These are phyloP conservation scores for Euphorbia pulcherrima DNA, from an alignment of 345 rosid species.

Conservation along the genomic window DNA sequence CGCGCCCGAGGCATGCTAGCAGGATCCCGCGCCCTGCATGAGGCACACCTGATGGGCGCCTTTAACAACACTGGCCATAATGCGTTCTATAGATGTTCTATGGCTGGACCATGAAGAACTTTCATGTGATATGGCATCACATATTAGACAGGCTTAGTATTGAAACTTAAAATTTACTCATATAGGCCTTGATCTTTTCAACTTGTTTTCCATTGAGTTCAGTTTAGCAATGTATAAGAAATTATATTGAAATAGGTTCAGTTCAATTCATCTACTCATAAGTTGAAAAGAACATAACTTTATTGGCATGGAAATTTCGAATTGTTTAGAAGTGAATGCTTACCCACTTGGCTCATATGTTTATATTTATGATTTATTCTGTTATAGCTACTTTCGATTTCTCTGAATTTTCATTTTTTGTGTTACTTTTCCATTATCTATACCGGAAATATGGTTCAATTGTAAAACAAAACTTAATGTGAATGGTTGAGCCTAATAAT, in stretches of 20 bases:
- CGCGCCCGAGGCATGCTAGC: no score
- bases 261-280: no score
- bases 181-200: not conserved
- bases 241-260: no score
- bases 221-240: no score
- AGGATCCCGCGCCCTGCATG: no score
- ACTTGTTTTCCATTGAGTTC: no score
- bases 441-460: not conserved
- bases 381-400: not conserved
- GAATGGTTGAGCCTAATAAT: not conserved
- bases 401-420: not conserved
- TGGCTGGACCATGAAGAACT: not conserved
- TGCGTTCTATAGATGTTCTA: not conserved
- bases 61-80: no score
- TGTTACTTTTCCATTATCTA: not conserved
- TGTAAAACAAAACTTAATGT: not conserved
- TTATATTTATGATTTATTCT: not conserved
- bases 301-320: not conserved
- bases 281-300: no score
- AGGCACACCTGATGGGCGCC: no score
- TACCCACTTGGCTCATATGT: not conserved
- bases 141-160: not conserved
- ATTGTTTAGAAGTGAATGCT: not conserved
- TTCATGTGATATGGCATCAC: not conserved
- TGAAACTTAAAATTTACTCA: not conserved